Evolutionary conservation across 768 basidiomycete species (phyloP).

Genomic region (Auricularia sp.): DNA sequence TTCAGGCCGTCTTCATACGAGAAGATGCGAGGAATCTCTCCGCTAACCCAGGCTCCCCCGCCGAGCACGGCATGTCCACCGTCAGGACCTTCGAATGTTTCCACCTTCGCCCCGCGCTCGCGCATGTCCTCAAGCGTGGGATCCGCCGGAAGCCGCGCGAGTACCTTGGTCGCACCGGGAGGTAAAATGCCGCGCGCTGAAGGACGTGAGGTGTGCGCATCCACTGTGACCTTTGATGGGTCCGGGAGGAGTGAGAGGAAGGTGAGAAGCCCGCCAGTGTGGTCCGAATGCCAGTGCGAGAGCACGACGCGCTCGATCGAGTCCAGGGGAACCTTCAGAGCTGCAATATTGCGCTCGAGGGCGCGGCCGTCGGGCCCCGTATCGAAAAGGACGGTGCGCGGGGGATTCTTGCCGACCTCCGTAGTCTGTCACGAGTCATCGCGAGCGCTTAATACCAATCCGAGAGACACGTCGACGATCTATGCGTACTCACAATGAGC

Average conservation of each 20-base stretch:
- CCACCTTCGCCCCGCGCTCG: conserved; percentile 42
- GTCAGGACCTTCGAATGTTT: conserved; percentile 33
- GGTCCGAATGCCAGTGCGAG: conserved; percentile 38
- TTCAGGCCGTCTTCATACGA: conserved; percentile 57
- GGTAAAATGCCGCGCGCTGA: conserved; percentile 63
- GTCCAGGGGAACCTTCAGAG: conserved; percentile 45
- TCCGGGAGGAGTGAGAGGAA: conserved; percentile 40
- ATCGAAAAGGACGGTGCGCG: conserved; percentile 64
- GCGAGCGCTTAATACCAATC: not conserved
- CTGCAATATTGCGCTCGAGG: conserved; percentile 59
- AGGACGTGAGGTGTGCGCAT: conserved; percentile 72
- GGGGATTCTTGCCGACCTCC: conserved; percentile 20
- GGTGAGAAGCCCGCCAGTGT: conserved; percentile 55
- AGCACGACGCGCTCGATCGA: conserved; percentile 52
- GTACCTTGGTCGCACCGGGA: conserved; percentile 46
- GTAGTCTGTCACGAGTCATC: conserved; percentile 7
- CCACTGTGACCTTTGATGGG: conserved; percentile 36
- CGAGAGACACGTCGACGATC: conserved; percentile 40
- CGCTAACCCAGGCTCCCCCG: conserved; percentile 64
- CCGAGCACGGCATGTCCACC: conserved; percentile 53
- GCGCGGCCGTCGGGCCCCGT: conserved; percentile 71
- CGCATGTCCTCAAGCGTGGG: conserved; percentile 62
- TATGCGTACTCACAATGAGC: conserved; percentile 49
- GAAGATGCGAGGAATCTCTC: conserved; percentile 65
- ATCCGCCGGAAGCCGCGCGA: conserved; percentile 53